Conservation (phyloP, 805 yeast genomes). For the Saccharomyces jurei region DNA sequence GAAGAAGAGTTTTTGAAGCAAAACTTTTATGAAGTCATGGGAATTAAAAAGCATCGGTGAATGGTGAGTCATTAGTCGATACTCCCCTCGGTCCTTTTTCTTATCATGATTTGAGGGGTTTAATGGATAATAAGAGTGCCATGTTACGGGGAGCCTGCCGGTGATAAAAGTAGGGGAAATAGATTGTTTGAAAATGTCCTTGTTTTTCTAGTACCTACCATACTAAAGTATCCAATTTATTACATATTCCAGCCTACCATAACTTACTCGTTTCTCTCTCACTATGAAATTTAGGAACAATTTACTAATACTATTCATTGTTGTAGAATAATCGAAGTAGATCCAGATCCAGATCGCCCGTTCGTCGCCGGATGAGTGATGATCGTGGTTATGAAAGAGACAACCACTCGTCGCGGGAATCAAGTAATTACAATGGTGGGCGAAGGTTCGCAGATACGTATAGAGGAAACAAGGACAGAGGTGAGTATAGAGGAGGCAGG, state of each 20-base stretch:
- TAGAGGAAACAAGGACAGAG: slow-evolving; percentile 27
- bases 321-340: slow-evolving; percentile 10
- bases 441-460: slow-evolving; percentile 13
- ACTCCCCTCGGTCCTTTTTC: background rate
- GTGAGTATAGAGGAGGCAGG: slow-evolving; percentile 22
- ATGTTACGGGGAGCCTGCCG: too few relatives aligned
- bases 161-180: background rate
- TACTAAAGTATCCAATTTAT: background rate
- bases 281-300: background rate
- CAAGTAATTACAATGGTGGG: slow-evolving; percentile 17
- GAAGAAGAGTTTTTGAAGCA: background rate
- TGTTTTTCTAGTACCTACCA: background rate
- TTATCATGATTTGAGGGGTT: background rate
- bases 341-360: slow-evolving; percentile 18
- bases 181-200: background rate
- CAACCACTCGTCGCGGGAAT: background rate
- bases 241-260: background rate
- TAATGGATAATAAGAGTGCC: background rate
- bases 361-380: slow-evolving; percentile 8
- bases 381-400: slow-evolving; percentile 3
- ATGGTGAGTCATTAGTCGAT: background rate
- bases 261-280: background rate
- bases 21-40: background rate
- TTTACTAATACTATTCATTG: background rate
- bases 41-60: background rate